Base-by-base conservation (phyloP, 257 asterid genomes). In the Solanum corneliomulleri region DNA sequence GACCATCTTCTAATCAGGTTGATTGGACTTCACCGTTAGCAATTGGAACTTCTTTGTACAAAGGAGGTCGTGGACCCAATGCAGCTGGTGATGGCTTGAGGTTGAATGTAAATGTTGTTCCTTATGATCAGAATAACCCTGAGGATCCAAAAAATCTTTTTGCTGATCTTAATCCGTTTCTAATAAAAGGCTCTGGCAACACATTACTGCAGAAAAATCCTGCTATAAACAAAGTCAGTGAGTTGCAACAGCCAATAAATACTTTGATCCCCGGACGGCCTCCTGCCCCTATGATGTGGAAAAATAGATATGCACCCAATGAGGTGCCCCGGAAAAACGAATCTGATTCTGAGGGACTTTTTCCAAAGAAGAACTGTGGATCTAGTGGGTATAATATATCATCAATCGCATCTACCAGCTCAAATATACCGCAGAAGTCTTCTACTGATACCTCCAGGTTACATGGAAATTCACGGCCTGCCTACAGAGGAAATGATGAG, bases 121-220 rank as follows among this genome's bases (percentile, higher is more conserved):
- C 98, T 83, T 92, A 93, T 86, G 92, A 86, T 85, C 92, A 91
- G 39, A 93, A 90, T 89, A 93, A 85, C 87, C 64, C 95, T 37
- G 98, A 94, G 77, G 99, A 94, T 92, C 94, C 98, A 35, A 94
- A 90, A 86, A 87, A 95, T 93, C 98, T 95, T 69, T 97, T 96
- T 91, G 95, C 99, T 31, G 99, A 97, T 90, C 98, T 97, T 81
- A 97, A 97, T 88, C 99, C 99, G 21, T 97, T 97, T 93, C 99
- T 91, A 86, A 86, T 92, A 84, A 95, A 96, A 92, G 98, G 95
- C 86, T 90, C 98, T 75, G 96, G 93, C 85, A 95, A 92, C 86
- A 84, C 89, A 87, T 88, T 89, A 62, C 86, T 87, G 86, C 94
- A 93, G 88, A 94, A 90, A 82, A 92, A 90, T 89, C 90, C 90